Percentiles rank a stretch among this genome's conserved stretches.
phyloP scores from a whole-genome alignment of 1,139 yeast species.

The Candida neerlandica region DNA sequence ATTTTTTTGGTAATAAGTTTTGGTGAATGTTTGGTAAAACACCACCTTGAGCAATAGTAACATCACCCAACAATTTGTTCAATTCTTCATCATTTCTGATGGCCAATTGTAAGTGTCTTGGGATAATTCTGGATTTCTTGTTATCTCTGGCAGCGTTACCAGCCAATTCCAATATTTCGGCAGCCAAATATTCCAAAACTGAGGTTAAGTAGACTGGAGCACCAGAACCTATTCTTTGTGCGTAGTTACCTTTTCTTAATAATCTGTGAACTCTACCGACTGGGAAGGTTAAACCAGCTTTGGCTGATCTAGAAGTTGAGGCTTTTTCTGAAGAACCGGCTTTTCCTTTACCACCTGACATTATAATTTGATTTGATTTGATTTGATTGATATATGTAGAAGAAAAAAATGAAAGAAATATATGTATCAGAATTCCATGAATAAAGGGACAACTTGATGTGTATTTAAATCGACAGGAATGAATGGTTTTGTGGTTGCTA shows the following conservation, averaged over 20 bases:
- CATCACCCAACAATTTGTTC: constrained; percentile 69
- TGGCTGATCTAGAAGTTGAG: constrained; percentile 95
- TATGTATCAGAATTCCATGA: not conserved
- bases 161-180: constrained; percentile 96
- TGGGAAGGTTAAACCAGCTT: constrained; percentile 99
- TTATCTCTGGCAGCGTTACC: constrained; percentile 99
- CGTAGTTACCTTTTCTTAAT: constrained; percentile 97
- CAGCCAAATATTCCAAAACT: constrained; percentile 93
- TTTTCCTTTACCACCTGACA: constrained; percentile 99
- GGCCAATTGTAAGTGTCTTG: constrained; percentile 98
- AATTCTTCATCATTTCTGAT: constrained; percentile 98
- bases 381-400: not conserved
- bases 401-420: not conserved
- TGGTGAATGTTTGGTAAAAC: constrained; percentile 96
- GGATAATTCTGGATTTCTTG: constrained; percentile 97
- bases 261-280: constrained; percentile 99
- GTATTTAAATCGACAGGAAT: constrained; percentile 1
- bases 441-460: not conserved
- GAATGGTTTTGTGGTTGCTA: not conserved
- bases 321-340: constrained; percentile 93
- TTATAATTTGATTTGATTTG: constrained; percentile 27
- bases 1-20: constrained; percentile 92
- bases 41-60: constrained; percentile 95
- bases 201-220: constrained; percentile 96
- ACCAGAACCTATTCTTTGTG: constrained; percentile 99